Evolutionary conservation across 495 filamentous ascomycete species (phyloP).

Genomic region (Beverwykella pulmonaria): DNA sequence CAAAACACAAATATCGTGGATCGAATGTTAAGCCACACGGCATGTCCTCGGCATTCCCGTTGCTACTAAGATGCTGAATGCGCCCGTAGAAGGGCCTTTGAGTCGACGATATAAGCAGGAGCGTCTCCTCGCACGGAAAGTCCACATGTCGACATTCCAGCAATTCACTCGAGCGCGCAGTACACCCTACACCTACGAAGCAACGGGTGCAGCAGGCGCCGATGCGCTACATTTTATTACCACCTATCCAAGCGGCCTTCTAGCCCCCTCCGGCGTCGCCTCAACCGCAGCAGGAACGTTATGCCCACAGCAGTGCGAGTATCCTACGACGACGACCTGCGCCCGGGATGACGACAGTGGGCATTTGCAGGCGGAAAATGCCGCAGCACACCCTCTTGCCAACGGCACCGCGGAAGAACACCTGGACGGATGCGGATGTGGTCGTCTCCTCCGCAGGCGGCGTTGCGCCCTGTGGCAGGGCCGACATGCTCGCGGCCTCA

Average conservation of each 20-base stretch:
- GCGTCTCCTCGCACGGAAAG: background rate
- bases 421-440: background rate
- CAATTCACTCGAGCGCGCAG: background rate
- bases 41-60: background rate
- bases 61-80: too few relatives aligned
- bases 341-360: background rate
- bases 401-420: background rate
- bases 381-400: background rate
- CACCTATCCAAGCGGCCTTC: background rate
- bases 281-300: background rate
- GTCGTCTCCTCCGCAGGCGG: background rate
- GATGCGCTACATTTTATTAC: background rate
- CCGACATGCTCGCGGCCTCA: background rate
- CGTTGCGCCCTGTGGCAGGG: background rate
- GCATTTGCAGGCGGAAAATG: background rate
- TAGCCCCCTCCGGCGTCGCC: background rate
- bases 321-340: background rate
- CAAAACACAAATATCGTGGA: constrained; percentile 1
- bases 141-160: background rate
- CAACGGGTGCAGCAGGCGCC: background rate
- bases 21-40: background rate
- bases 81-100: constrained; percentile 14
- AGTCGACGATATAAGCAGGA: constrained; percentile 3
- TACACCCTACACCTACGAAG: background rate
- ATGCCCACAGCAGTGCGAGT: background rate